Evolutionary conservation across 2,329 filamentous ascomycete species (phyloP).

Genomic region (Aspergillus melleus): DNA sequence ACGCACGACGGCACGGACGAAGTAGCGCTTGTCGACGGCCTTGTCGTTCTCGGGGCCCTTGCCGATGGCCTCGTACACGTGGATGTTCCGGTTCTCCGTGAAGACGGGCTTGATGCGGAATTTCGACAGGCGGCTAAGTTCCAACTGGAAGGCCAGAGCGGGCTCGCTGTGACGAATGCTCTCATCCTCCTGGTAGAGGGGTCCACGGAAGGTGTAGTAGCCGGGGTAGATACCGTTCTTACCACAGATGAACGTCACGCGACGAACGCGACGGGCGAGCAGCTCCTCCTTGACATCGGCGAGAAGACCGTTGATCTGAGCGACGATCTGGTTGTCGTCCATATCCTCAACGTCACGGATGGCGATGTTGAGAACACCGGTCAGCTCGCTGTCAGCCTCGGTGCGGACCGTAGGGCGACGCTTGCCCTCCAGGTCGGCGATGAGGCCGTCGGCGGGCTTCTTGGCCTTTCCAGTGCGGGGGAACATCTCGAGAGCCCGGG

Average conservation of each 20-base stretch:
- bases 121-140: conserved; percentile 88
- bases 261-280: conserved; percentile 75
- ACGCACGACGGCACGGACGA: conserved; percentile 91
- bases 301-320: conserved; percentile 73
- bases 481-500: conserved; percentile 81
- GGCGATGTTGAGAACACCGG: conserved; percentile 88
- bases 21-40: conserved; percentile 78
- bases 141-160: conserved; percentile 96
- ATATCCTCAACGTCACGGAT: conserved; percentile 82
- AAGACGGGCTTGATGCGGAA: conserved; percentile 99
- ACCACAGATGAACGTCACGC: conserved; percentile 94
- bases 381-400: conserved; percentile 72
- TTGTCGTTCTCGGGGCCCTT: conserved; percentile 89
- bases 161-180: conserved; percentile 97
- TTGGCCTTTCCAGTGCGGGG: conserved; percentile 61
- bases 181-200: conserved; percentile 82
- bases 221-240: conserved; percentile 92
- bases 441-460: conserved; percentile 59
- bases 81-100: conserved; percentile 98
- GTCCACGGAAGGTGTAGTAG: conserved; percentile 98
- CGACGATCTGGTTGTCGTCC: conserved; percentile 77
- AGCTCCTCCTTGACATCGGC: conserved; percentile 82
- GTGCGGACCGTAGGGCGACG: conserved; percentile 59
- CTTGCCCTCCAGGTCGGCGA: conserved; percentile 73
- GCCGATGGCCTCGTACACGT: conserved; percentile 95